phyloP scores from a whole-genome alignment of 257 asterid species.

The Solanum pennellii region DNA sequence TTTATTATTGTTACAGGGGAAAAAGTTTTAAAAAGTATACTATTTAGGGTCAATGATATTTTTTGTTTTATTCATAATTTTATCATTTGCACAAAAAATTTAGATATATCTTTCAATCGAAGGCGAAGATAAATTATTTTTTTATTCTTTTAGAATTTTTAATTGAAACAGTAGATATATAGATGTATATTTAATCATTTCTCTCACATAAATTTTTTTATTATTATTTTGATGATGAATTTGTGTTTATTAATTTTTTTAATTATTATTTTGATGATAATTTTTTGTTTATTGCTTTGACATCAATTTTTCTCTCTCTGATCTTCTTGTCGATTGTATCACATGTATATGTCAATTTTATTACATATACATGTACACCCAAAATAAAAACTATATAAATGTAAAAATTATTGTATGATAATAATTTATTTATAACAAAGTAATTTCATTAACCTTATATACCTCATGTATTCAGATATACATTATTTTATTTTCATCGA shows the following conservation, averaged over 20 bases:
- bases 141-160: not conserved
- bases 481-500: not conserved
- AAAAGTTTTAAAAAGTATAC: not conserved
- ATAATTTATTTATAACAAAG: too few relatives aligned
- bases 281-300: too few relatives aligned
- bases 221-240: too few relatives aligned
- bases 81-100: not conserved
- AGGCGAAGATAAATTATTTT: too few relatives aligned
- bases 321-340: too few relatives aligned
- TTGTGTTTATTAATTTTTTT: not conserved
- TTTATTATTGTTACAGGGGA: not conserved
- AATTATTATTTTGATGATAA: too few relatives aligned
- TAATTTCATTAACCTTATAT: not conserved
- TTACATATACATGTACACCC: not conserved
- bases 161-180: not conserved
- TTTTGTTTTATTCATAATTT: too few relatives aligned
- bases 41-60: not conserved
- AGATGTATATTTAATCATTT: not conserved
- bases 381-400: not conserved
- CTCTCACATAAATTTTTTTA: too few relatives aligned
- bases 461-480: not conserved
- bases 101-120: not conserved
- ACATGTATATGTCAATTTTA: too few relatives aligned
- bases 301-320: too few relatives aligned
- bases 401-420: not conserved